Base-by-base conservation (phyloP, 2,329 filamentous ascomycete species). In the Tolypocladium tundrense region DNA sequence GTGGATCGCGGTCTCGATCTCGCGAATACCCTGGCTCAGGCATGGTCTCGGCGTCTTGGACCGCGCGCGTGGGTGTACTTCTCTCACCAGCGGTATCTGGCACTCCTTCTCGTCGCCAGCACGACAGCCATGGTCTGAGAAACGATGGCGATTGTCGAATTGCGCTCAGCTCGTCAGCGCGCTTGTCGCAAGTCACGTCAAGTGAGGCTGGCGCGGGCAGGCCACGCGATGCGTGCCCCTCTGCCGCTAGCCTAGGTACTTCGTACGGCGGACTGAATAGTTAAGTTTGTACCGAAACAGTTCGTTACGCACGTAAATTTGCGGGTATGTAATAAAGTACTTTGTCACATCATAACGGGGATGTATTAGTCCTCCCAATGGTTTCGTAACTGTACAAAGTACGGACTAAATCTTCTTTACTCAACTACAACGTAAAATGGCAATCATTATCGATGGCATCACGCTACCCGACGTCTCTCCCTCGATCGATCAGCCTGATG, bases 1-100 rank as follows among this genome's bases (percentile, higher is more conserved):
- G 65, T 42, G 66, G 27, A 19, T 67, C 62, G 57, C 61, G 61
- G 54, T 66, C 60, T 58, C 63, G 62, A 42, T 65, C 62, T 40
- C 64, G 58, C 55, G 56, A 53, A 33, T 55, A 35, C 21, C 24
- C 57, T 48, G 42, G 50, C 55, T 54, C 61, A 54, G 35, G 54
- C 60, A 42, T 56, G 24, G 40, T 59, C 50, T 39, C 56, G 56
- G 37, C 58, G 31, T 35, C 42, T 21, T 8, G 24, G 19, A 5
- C 31, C 7, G n/a, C 21, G 42, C 19, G 41, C 37, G 57, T 27
- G 42, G 27, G n/a, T 11, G 35, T 41, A 39, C 24, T 43, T n/a
- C 37, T 13, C 4, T 54, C 39, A 43, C 27, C 54, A 48, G 31
- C 40, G 31, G 31, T 55, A 21, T 35, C 41, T 35, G 40, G 27